phyloP scores from a whole-genome alignment of 1,139 yeast genomes.

The Candida gigantensis region DNA sequence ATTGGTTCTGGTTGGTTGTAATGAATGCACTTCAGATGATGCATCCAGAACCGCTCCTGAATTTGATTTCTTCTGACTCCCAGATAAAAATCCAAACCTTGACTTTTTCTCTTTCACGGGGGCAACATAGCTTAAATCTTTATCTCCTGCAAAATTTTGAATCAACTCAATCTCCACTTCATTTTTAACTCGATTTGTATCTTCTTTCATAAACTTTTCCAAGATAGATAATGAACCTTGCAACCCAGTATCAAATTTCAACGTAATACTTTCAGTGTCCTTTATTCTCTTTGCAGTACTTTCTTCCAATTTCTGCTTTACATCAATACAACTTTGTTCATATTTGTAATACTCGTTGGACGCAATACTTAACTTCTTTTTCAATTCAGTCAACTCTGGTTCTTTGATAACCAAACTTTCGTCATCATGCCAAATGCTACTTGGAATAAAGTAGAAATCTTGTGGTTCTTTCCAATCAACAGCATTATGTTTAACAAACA shows the following conservation, averaged over 20 bases:
- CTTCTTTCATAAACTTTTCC: conserved; percentile 69
- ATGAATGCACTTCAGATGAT: conserved; percentile 28
- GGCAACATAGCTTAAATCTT: conserved; percentile 57
- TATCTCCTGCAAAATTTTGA: conserved; percentile 80
- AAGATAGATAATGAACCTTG: conserved; percentile 56
- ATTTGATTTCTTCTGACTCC: conserved; percentile 13
- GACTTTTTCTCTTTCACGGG: conserved; percentile 52
- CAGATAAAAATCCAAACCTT: conserved; percentile 43
- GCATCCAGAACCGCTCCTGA: conserved; percentile 12
- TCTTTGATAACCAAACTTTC: conserved; percentile 68
- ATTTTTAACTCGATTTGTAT: conserved; percentile 66
- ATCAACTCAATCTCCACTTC: conserved; percentile 92
- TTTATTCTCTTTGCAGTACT: conserved; percentile 35
- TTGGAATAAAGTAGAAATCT: conserved; percentile 83
- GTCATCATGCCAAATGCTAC: conserved; percentile 97
- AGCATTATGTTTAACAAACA: conserved; percentile 88
- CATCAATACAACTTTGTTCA: conserved; percentile 46
- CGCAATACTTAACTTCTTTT: conserved; percentile 56
- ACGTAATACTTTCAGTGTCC: conserved; percentile 34
- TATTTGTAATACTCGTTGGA: conserved; percentile 45
- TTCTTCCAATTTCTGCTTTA: conserved; percentile 56
- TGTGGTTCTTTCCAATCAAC: conserved; percentile 80
- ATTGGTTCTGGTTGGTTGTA: conserved; percentile 35
- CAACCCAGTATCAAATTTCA: conserved; percentile 56
- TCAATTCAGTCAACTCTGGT: conserved; percentile 65